phyloP scores from a whole-genome alignment of 1,284 basidiomycete genomes.

The Apiotrichum laibachii region DNA sequence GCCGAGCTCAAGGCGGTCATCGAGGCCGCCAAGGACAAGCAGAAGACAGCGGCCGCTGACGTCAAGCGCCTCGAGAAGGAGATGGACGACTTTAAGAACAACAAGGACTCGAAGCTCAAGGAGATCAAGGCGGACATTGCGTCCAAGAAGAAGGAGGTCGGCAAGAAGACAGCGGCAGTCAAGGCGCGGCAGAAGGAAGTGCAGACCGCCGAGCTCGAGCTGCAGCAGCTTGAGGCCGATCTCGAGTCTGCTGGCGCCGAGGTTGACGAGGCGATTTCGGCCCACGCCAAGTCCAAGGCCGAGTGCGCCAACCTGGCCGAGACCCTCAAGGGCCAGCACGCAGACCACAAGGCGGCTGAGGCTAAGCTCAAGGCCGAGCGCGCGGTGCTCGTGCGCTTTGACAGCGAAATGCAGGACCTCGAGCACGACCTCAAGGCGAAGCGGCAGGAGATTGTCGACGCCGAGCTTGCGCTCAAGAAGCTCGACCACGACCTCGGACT shows the following conservation, averaged over 20 bases:
- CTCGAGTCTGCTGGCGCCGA: constrained; percentile 62
- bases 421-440: constrained; percentile 77
- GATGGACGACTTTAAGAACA: constrained; percentile 97
- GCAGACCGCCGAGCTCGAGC: constrained; percentile 80
- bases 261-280: constrained; percentile 62
- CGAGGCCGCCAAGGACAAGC: constrained; percentile 67
- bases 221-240: constrained; percentile 82
- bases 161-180: constrained; percentile 74
- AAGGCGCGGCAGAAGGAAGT: constrained; percentile 86
- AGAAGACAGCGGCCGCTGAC: constrained; percentile 72
- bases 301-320: constrained; percentile 52
- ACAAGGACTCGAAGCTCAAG: constrained; percentile 95
- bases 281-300: constrained; percentile 58
- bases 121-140: constrained; percentile 85
- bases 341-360: constrained; percentile 63
- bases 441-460: constrained; percentile 69
- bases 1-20: constrained; percentile 65
- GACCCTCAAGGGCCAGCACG: constrained; percentile 66
- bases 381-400: constrained; percentile 80
- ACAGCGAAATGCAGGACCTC: constrained; percentile 79
- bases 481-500: constrained; percentile 57
- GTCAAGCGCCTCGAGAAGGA: constrained; percentile 86
- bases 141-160: constrained; percentile 74
- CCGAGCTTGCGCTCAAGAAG: constrained; percentile 66
- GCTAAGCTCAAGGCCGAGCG: constrained; percentile 74